Evolutionary conservation across 1,284 basidiomycete genomes (phyloP), one percentile per base, ranked within the genome.

Genomic region (Stygiomarasmius scandens): DNA sequence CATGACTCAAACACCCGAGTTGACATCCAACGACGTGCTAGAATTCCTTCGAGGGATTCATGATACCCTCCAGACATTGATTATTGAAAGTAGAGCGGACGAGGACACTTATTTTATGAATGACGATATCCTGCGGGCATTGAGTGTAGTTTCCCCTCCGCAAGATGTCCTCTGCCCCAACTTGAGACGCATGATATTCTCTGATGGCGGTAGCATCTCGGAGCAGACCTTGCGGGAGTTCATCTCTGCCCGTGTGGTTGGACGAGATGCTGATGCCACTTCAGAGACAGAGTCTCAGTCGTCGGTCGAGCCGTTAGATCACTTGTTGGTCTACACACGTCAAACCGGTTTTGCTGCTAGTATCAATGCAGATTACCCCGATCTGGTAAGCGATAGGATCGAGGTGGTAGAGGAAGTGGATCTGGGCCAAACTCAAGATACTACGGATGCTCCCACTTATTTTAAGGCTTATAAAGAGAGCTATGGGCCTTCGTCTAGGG

Each of bases 51-150:
- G 22, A 22, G 16, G 23, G 9, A 41, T 49, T 36, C 36, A 36
- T 41, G 29, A 16, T n/a, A 16, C 24, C 12, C 38, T 55, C 8
- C 48, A 38, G 19, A 27, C 10, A 24, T 22, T 55, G 34, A 36
- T 55, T n/a, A 27, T n/a, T 10, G 32, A 48, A 6, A 27, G 16
- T 5, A 19, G 38, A 16, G 11, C 11, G 5, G 38, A 41, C 16
- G 38, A 41, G 16, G 38, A 41, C n/a, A 41, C 14, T 19, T 34
- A 44, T 10, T 23, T 54, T 24, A 49, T 55, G 5, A 34, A 55
- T 29, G 54, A 55, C 16, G 54, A 55, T 19, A 24, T 55, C 24
- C 29, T 55, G 23, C 48, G 24, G 9, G 54, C 54, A 2, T 41
- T 55, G 8, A 41, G 8, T 6, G n/a, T 19, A 5, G 8, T 4